phyloP scores from a whole-genome alignment of 306 rosid genomes.

The Senna tora region DNA sequence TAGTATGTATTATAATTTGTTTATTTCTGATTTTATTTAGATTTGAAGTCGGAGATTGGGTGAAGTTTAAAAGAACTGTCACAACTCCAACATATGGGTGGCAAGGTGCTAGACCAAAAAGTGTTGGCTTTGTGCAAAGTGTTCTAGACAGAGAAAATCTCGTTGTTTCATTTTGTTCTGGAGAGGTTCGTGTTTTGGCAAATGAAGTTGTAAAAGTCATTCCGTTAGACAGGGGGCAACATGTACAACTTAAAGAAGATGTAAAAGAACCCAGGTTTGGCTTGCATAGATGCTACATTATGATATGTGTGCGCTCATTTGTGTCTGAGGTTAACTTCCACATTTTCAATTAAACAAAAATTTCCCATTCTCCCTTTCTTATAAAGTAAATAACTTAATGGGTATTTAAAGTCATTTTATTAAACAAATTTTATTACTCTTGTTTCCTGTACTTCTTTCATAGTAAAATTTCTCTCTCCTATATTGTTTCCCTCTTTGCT shows the following conservation, averaged over 20 bases:
- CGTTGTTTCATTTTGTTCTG: constrained; percentile 89
- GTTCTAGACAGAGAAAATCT: constrained; percentile 78
- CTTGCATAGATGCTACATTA: constrained; percentile 24
- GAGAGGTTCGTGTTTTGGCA: constrained; percentile 81
- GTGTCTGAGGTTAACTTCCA: background rate
- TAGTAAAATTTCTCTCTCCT: background rate
- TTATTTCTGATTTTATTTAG: constrained; percentile 45
- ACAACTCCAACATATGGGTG: constrained; percentile 83
- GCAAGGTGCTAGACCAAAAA: constrained; percentile 80
- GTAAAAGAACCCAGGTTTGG: constrained; percentile 89
- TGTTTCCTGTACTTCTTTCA: background rate
- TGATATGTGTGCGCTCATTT: background rate
- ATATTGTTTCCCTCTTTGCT: background rate
- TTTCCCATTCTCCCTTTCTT: background rate
- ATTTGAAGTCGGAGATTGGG: constrained; percentile 94
- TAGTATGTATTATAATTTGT: constrained; percentile 34
- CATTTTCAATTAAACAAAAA: background rate
- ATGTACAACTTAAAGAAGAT: constrained; percentile 85
- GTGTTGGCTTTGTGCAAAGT: constrained; percentile 96
- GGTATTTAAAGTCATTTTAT: constrained; percentile 2
- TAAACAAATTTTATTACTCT: background rate
- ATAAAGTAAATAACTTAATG: background rate
- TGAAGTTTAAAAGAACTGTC: constrained; percentile 81
- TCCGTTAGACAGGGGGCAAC: constrained; percentile 97
- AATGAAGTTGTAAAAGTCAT: constrained; percentile 88